Evolutionary conservation across 257 asterid genomes (phyloP).

Genomic region (Primulina eburnea): DNA sequence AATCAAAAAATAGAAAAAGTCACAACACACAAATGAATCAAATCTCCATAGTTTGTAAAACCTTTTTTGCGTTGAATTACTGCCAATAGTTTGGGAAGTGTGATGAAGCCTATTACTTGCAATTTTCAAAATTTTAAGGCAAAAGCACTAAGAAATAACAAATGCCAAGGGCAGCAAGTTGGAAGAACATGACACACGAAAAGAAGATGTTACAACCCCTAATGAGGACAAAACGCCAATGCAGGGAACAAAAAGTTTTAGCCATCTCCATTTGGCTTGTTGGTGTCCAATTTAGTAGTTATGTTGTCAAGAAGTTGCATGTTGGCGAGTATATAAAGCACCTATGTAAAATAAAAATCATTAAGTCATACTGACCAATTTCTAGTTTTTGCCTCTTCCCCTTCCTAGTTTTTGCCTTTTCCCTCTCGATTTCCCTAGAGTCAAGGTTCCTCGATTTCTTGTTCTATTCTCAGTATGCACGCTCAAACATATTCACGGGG

Average conservation of each 20-base stretch:
- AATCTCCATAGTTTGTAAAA: slow-evolving; percentile 5
- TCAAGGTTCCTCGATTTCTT: no score
- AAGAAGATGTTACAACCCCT: background rate
- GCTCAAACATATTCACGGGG: background rate
- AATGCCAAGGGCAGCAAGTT: background rate
- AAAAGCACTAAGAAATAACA: background rate
- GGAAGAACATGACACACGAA: background rate
- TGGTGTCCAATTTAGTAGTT: no score
- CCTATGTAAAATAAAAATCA: no score
- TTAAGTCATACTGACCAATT: no score
- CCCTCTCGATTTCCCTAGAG: no score
- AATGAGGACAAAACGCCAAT: background rate
- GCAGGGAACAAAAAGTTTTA: background rate
- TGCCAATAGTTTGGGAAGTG: background rate
- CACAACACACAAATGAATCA: slow-evolving; percentile 7
- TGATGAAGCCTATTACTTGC: background rate
- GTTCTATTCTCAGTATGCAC: no score
- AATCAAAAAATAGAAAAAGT: slow-evolving; percentile 14
- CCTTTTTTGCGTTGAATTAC: background rate
- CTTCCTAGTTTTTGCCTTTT: no score
- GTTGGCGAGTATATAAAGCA: no score
- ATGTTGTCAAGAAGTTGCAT: no score
- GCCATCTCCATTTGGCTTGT: no score
- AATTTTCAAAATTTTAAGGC: no score
- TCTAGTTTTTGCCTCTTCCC: no score